Conservation (phyloP, 164 flowering plant genomes). For the Berberis thunbergii region DNA sequence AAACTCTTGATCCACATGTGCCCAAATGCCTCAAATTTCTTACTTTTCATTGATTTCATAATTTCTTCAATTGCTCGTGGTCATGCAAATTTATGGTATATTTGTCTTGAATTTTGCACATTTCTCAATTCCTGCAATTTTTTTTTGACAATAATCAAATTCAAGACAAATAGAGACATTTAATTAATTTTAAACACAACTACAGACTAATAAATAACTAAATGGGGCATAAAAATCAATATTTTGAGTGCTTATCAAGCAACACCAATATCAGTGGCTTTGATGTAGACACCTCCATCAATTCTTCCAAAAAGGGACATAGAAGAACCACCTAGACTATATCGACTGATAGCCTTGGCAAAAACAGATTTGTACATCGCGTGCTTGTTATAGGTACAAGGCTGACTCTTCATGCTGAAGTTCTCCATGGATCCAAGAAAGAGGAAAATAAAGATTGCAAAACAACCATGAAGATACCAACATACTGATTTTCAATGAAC, state of each 20-base stretch:
- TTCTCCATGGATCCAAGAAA: conserved; percentile 79
- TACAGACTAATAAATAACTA: too few species aligned
- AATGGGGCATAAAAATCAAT: too few species aligned
- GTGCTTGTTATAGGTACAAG: background rate
- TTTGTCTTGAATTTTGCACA: too few species aligned
- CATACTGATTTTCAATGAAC: conserved; percentile 62
- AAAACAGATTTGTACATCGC: conserved; percentile 70
- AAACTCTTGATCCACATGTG: too few species aligned
- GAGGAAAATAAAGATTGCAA: conserved; percentile 62
- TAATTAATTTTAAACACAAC: too few species aligned
- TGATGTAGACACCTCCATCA: conserved; percentile 73
- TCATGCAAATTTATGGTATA: too few species aligned
- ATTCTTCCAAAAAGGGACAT: conserved; percentile 84
- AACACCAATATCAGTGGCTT: conserved; percentile 85
- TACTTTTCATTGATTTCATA: too few species aligned
- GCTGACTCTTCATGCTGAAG: conserved; percentile 52
- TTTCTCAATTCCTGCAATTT: too few species aligned
- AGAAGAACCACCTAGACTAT: conserved; percentile 81
- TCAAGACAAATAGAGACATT: too few species aligned
- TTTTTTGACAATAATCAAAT: too few species aligned
- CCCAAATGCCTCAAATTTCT: too few species aligned
- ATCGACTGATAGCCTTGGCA: conserved; percentile 70
- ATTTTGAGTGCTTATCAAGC: conserved; percentile 15
- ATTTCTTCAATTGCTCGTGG: too few species aligned
- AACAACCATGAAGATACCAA: conserved; percentile 68